Evolutionary conservation across 1,139 yeast genomes (phyloP), one percentile per base, ranked within the genome.

Genomic region (Candida sp.): DNA sequence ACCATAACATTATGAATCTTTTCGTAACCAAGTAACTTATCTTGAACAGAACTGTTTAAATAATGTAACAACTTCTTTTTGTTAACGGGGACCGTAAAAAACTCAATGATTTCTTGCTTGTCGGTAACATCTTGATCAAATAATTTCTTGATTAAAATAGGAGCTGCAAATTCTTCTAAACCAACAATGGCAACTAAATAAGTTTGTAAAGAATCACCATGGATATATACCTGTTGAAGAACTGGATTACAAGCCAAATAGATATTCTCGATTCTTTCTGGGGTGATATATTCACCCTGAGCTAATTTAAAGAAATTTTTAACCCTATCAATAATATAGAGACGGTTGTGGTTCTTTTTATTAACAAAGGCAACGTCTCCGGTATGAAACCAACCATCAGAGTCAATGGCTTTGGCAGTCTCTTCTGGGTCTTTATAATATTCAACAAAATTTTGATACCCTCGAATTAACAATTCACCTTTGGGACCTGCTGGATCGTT

Each of bases 241-340:
- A 77, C 58, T 5, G 84, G 74, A 50, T 79, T 75, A 12, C 68
- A 62, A 3, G 86, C 73, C 38, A 82, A 65, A 55, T 85, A 84
- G 22, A 68, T 66, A 56, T 81, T 83, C 57, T 86, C 95, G 49
- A 86, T 81, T 60, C 79, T 82, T 58, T 86, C 95, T 3, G 93
- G 91, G 2, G 90, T 84, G 43, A 86, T 79, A 60, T 86, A 86
- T 61, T 86, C 95, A 47, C 95, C 95, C 62, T 86, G 95, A 1
- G 91, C 78, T 54, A 86, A 72, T 63, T 86, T 86, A 74, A 85
- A 86, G 66, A 86, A 85, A 63, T 86, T 86, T 69, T 86, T 86
- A 39, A 85, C 90, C 49, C 95, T 74, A 58, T 86, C 95, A 53
- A 86, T 75, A 44, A 86, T 82, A 49, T 56, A 67, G 21, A 86